Evolutionary conservation across 257 asterid species (phyloP).

Genomic region (Fraxinus quadrangulata): DNA sequence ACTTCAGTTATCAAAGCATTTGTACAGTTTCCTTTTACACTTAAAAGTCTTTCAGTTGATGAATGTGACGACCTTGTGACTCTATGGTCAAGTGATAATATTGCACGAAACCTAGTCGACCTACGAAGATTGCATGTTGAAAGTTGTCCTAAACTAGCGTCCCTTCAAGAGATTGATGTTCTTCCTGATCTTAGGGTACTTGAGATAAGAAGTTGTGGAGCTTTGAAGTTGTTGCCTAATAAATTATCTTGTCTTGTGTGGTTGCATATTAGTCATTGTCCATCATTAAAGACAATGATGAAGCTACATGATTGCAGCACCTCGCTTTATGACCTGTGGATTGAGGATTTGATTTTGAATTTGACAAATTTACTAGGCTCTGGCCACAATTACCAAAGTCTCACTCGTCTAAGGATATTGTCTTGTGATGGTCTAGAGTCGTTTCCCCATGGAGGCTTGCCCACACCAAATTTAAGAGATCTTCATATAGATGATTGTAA

Average conservation of each 20-base stretch:
- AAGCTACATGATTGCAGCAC: too few relatives aligned
- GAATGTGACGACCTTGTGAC: conserved; percentile 13
- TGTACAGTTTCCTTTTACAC: conserved; percentile 12
- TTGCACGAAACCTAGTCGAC: conserved; percentile 3
- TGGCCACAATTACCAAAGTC: too few relatives aligned
- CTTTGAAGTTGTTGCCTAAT: neutral
- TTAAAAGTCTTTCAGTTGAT: neutral
- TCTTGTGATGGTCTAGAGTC: too few relatives aligned
- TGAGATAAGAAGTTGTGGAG: neutral
- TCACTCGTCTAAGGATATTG: rapidly evolving
- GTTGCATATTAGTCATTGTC: neutral
- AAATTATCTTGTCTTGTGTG: neutral
- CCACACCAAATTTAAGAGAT: conserved; percentile 12
- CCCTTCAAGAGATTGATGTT: neutral
- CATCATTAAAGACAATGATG: too few relatives aligned
- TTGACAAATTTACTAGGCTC: too few relatives aligned
- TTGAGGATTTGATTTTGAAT: too few relatives aligned
- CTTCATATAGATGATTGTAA: conserved; percentile 10
- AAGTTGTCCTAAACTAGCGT: conserved; percentile 9
- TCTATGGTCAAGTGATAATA: conserved; percentile 12
- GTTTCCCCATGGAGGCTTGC: neutral
- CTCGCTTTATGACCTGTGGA: too few relatives aligned
- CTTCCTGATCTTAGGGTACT: neutral
- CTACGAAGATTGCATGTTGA: neutral
- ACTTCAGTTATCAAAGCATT: too few relatives aligned